Percentiles rank a stretch among this genome's conserved stretches.
These are phyloP conservation scores for Infundibulicybe gibba DNA, from an alignment of 768 basidiomycete species.

Conservation along the genomic window DNA sequence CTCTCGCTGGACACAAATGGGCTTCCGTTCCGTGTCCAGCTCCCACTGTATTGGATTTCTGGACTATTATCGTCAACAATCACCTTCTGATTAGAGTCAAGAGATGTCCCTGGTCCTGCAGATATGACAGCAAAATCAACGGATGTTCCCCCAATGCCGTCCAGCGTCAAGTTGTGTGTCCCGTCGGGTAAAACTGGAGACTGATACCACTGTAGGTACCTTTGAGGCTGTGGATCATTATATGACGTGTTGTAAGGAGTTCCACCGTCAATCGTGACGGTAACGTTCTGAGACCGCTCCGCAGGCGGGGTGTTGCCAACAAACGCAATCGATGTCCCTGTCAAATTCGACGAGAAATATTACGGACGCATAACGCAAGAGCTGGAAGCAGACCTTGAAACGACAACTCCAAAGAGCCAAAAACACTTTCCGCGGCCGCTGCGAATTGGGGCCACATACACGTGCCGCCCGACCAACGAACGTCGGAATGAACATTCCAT, in stretches of 20 bases:
- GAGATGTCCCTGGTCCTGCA: conserved; percentile 15
- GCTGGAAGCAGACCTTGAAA: conserved; percentile 5
- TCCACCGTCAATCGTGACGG: conserved; percentile 16
- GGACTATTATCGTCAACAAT: conserved; percentile 20
- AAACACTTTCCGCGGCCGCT: background rate
- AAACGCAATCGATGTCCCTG: conserved; percentile 10
- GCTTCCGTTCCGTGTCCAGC: conserved; percentile 10
- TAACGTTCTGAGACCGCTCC: conserved; percentile 5
- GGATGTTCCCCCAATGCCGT: conserved; percentile 14
- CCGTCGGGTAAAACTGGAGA: conserved; percentile 14
- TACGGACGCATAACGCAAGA: background rate
- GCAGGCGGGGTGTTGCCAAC: conserved; percentile 9
- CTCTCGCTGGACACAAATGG: conserved; percentile 7
- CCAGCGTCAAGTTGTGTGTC: conserved; percentile 14
- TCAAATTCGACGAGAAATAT: background rate
- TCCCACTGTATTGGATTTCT: conserved; percentile 11
- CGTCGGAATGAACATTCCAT: background rate
- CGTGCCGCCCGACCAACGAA: conserved; percentile 3
- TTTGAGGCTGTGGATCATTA: conserved; percentile 8
- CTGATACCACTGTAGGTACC: conserved; percentile 19
- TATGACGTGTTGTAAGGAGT: conserved; percentile 7
- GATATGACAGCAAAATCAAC: conserved; percentile 17
- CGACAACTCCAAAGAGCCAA: conserved; percentile 4
- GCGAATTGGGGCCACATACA: conserved; percentile 6
- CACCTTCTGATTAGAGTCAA: conserved; percentile 9